phyloP scores from a whole-genome alignment of 2,329 filamentous ascomycete species.

The Fusarium sp. region DNA sequence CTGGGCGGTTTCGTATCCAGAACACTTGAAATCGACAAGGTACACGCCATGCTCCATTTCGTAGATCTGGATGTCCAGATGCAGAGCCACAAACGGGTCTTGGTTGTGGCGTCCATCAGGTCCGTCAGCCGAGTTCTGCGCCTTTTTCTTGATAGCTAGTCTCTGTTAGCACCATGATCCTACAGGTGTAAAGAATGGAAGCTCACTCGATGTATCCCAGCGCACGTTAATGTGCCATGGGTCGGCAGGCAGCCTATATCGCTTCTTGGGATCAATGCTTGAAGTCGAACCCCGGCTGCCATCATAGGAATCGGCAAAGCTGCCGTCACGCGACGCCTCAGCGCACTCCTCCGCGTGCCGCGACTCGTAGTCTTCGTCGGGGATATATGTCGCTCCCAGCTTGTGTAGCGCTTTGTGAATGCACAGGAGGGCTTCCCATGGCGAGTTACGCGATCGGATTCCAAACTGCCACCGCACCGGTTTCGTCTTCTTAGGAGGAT shows the following conservation, averaged over 20 bases:
- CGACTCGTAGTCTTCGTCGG: conserved; percentile 72
- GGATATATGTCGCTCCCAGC: conserved; percentile 90
- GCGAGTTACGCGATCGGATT: conserved; percentile 93
- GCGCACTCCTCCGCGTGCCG: conserved; percentile 61
- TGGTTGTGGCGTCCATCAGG: conserved; percentile 59
- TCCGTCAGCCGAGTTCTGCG: conserved; percentile 39
- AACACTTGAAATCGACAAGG: conserved; percentile 98
- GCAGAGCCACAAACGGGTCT: conserved; percentile 87
- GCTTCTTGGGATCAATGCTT: conserved; percentile 68
- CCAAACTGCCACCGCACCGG: conserved; percentile 98
- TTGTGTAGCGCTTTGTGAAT: conserved; percentile 94
- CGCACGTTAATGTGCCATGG: conserved; percentile 95
- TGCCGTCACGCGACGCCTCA: conserved; percentile 55
- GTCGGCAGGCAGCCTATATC: conserved; percentile 91
- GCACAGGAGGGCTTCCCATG: conserved; percentile 93
- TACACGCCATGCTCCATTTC: conserved; percentile 94
- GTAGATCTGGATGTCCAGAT: conserved; percentile 96
- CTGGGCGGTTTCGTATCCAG: conserved; percentile 88
- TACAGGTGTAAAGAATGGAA: conserved; percentile 29
- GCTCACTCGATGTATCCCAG: conserved; percentile 87
- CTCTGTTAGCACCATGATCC: conserved; percentile 48
- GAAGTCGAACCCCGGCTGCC: conserved; percentile 56
- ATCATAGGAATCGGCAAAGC: conserved; percentile 59
- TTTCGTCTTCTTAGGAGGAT: conserved; percentile 79
- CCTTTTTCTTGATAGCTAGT: conserved; percentile 51